Base-by-base conservation (phyloP, 2,329 filamentous ascomycete genomes). In the Beauveria sp. region DNA sequence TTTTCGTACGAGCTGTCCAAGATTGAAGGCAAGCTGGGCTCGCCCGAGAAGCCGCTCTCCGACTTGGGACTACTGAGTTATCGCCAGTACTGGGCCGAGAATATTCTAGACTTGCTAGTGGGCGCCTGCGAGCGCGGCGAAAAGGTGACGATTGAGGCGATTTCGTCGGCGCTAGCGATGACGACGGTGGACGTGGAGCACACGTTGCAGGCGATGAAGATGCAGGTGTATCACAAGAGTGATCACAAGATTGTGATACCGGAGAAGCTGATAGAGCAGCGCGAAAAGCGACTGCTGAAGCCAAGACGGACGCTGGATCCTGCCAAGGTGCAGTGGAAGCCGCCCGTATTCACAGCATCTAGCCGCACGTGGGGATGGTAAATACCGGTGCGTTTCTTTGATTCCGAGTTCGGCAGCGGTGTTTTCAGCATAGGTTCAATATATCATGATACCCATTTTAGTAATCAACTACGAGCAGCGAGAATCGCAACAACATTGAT, bases 1-100 rank as follows among this genome's bases (percentile, higher is more conserved):
- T 98, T 99, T 75, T 96, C 91, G 5, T 99, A 99, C 75, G 93
- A 98, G 71, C 86, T 99, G 30, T 95, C 90, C 70, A 96, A 93
- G 74, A 91, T 96, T 62, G 96, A 99, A 76, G 89, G 88, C 67
- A 98, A 96, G 75, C 85, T 97, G 7, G 7, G 96, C 2, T 96
- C 92, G 9, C 96, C 95, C 0, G 95, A 99, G 73, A 99, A 99
- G 74, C 95, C 95, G 0, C 84, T 99, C 2, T 96, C 91, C 42
- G 95, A 99, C 81, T 74, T 99, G 61, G 95, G 95, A 65, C 81
- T 99, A 20, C 79, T 99, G 30, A 93, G 93, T 68, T 99, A 99
- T 74, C 87, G 95, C 55, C 93, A 96, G 66, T 99, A 96, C 76
- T 99, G 95, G 95, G 92, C 93, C 34, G 95, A 99, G 73, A 92